Percentiles rank a stretch among this genome's conserved stretches.
These are phyloP conservation scores for Sporobolus alterniflorus DNA, from an alignment of 202 grass and related monocot genomes.

Conservation along the genomic window DNA sequence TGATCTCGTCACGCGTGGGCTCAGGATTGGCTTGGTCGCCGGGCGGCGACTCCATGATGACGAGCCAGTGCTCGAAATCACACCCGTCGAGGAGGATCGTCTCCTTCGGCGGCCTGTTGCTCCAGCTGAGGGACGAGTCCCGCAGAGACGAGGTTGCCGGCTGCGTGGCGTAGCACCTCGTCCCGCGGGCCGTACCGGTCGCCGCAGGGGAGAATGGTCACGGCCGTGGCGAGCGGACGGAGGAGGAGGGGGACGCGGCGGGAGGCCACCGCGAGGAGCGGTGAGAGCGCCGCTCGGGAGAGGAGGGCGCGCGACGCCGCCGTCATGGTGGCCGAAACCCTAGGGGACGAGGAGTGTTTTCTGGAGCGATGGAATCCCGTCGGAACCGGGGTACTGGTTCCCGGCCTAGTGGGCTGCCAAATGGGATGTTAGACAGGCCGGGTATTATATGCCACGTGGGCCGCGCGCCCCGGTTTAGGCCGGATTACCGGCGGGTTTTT, in stretches of 20 bases:
- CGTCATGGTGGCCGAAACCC: constrained; percentile 44
- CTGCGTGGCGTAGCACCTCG: constrained; percentile 55
- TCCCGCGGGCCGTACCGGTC: not conserved
- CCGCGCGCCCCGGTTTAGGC: no score
- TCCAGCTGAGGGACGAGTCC: constrained; percentile 69
- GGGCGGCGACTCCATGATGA: constrained; percentile 69
- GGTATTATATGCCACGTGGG: no score
- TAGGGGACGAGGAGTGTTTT: constrained; percentile 22
- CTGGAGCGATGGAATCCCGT: no score
- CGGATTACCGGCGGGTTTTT: no score
- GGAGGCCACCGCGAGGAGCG: not conserved
- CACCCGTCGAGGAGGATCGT: constrained; percentile 61
- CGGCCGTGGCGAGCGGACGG: constrained; percentile 34
- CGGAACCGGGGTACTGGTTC: no score
- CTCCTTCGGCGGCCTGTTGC: constrained; percentile 61
- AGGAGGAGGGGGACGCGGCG: constrained; percentile 21
- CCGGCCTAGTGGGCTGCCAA: no score
- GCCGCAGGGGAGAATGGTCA: constrained; percentile 37
- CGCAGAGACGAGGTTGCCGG: constrained; percentile 60
- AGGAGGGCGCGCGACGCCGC: constrained; percentile 44
- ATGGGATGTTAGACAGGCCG: no score
- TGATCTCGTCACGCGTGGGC: constrained; percentile 54
- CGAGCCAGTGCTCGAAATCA: constrained; percentile 83
- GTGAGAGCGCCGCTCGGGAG: constrained; percentile 33
- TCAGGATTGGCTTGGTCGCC: constrained; percentile 47